Base-by-base conservation (phyloP, 371 early-diverging fungal species). In the Coemansia linderi region DNA sequence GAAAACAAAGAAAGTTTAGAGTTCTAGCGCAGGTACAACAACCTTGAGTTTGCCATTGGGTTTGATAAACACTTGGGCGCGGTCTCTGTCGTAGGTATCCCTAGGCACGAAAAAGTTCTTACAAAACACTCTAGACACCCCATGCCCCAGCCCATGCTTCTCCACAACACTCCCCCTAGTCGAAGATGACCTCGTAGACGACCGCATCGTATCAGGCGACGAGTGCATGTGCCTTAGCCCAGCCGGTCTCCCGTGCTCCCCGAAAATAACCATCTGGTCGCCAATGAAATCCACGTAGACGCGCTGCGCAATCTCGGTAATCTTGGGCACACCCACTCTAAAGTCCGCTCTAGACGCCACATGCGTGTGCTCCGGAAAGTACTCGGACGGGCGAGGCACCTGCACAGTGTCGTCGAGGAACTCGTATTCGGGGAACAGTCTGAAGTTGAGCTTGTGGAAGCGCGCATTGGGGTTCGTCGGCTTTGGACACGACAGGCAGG, bases 391-490 rank as follows among this genome's bases (percentile, higher is more conserved):
- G 48, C 62, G 63, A n/a, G 71, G 63, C 17, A 72, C 62, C 0
- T 64, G 50, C 13, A 68, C 39, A 19, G 59, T 4, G 50, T 81
- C 82, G 10, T 79, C 63, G 10, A 81, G 65, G 52, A 81, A 81
- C 68, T 81, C 82, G 68, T 81, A 81, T 43, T 81, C 81, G 9
- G 82, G 82, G 56, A 61, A 82, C 43, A 81, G 62, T 1, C 82
- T 59, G 66, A 81, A 81, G 43, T 81, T 81, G 13, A 5, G 19
- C 61, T 75, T 81, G n/a, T 69, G 63, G 73, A 81, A 81, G 0
- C 82, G 68, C 40, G 66, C 80, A 48, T 81, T 81, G 1, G 80
- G 74, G 56, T 81, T 81, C 13, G 70, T 66, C 10, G 82, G 82
- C 15, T 71, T 64, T 10, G 82, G 74, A 41, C 82, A 81, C 40